Conservation (phyloP, 257 asterid genomes). For the Solanum gracilifrons region DNA sequence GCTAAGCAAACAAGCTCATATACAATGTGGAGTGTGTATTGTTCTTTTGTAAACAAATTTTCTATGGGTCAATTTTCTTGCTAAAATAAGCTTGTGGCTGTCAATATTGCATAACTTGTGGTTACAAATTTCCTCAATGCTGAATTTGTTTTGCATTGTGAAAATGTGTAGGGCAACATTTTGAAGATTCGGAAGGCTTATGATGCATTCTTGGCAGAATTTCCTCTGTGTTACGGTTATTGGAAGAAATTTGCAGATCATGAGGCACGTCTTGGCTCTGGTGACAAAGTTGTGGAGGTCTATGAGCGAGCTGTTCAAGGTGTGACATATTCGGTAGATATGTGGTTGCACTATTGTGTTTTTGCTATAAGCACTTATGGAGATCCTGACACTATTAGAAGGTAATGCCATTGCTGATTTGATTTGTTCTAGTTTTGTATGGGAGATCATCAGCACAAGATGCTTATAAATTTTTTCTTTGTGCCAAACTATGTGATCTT, state of each 20-base stretch:
- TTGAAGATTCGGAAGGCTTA: constrained; percentile 72
- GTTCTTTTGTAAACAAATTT: background rate
- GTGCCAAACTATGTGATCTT: constrained; percentile 20
- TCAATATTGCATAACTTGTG: background rate
- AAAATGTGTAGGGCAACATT: constrained; percentile 48
- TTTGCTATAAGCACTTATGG: constrained; percentile 80
- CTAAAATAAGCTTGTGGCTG: background rate
- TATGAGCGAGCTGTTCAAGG: constrained; percentile 96
- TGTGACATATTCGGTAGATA: constrained; percentile 96
- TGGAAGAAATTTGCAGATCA: constrained; percentile 99
- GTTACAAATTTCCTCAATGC: background rate
- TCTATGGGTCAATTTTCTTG: background rate
- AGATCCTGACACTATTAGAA: constrained; percentile 80
- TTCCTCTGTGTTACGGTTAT: constrained; percentile 95
- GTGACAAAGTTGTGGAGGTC: constrained; percentile 85
- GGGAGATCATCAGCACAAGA: constrained; percentile 11
- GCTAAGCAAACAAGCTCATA: background rate
- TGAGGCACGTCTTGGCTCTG: constrained; percentile 77
- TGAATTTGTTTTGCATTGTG: background rate
- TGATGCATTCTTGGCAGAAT: constrained; percentile 86
- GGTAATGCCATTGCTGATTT: constrained; percentile 41
- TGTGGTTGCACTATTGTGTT: constrained; percentile 96
- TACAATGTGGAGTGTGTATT: background rate
- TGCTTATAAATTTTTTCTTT: constrained; percentile 19
- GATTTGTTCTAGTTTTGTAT: constrained; percentile 13